A percentile compares a stretch with the other conserved stretches of the same genome.
Conservation (phyloP, 306 rosid genomes). For the Erythrophleum fordii region DNA sequence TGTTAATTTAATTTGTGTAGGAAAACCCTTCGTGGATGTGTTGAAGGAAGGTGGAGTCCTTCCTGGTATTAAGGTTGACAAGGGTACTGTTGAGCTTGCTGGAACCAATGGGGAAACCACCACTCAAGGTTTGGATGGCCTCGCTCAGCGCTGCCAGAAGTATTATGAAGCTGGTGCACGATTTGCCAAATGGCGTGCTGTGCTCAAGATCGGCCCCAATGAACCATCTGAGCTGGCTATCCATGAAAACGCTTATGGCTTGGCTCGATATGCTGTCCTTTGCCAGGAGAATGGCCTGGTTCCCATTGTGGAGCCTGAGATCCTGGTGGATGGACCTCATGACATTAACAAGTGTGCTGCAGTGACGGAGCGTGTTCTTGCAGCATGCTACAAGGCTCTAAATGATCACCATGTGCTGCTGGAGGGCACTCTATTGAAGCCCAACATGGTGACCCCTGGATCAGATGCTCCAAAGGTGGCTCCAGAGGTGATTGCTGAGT, state of each 20-base stretch:
- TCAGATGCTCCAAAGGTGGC: slow-evolving; percentile 62
- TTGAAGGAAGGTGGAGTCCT: slow-evolving; percentile 73
- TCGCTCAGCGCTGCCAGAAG: slow-evolving; percentile 70
- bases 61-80: slow-evolving; percentile 89
- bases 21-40: slow-evolving; percentile 70
- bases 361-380: slow-evolving; percentile 80
- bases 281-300: slow-evolving; percentile 88
- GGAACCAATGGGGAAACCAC: slow-evolving; percentile 89
- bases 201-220: slow-evolving; percentile 71
- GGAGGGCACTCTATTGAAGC: slow-evolving; percentile 87
- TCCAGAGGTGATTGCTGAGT: slow-evolving; percentile 70
- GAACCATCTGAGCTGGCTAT: slow-evolving; percentile 75
- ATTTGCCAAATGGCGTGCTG: slow-evolving; percentile 89
- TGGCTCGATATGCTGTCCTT: slow-evolving; percentile 76
- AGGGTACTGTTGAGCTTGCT: slow-evolving; percentile 78
- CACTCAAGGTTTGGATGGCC: slow-evolving; percentile 85
- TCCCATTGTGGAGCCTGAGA: slow-evolving; percentile 93
- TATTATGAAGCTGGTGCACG: slow-evolving; percentile 86
- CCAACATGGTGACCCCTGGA: slow-evolving; percentile 94
- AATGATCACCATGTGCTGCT: slow-evolving; percentile 78
- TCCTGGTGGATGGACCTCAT: slow-evolving; percentile 77
- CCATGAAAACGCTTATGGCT: slow-evolving; percentile 72
- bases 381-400: slow-evolving; percentile 81
- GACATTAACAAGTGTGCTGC: slow-evolving; percentile 72
- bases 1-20: slow-evolving; percentile 34